Percentiles rank a stretch among this genome's conserved stretches.
phyloP scores from a whole-genome alignment of 1,284 basidiomycete species.

The Irpex rosettiformis region DNA sequence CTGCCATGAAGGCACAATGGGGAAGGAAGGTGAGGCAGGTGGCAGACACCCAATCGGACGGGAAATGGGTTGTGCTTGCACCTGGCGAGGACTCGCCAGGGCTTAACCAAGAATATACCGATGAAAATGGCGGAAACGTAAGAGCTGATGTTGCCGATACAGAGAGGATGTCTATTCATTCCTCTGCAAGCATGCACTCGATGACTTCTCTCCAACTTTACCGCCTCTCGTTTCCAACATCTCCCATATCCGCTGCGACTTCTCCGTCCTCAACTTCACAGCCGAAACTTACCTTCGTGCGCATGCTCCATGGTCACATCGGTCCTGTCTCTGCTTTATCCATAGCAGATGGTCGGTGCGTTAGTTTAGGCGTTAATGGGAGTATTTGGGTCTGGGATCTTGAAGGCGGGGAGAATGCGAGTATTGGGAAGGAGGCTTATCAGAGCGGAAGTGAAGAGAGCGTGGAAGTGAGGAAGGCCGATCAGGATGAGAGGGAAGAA shows the following conservation, averaged over 20 bases:
- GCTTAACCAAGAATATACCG: background rate
- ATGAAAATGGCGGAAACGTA: background rate
- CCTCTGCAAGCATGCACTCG: conserved; percentile 39
- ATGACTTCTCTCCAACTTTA: conserved; percentile 66
- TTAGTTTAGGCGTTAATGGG: conserved; percentile 66
- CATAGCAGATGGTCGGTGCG: conserved; percentile 75
- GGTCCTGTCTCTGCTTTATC: conserved; percentile 65
- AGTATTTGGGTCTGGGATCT: conserved; percentile 83
- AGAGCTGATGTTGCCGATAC: conserved; percentile 6
- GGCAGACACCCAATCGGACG: conserved; percentile 71
- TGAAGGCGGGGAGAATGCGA: conserved; percentile 61
- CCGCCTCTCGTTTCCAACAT: conserved; percentile 56
- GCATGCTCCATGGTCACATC: conserved; percentile 62
- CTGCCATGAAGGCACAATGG: conserved; percentile 70
- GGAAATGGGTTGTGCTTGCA: conserved; percentile 79
- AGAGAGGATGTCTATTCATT: conserved; percentile 19
- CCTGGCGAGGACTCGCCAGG: conserved; percentile 38
- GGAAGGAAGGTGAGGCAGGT: conserved; percentile 64
- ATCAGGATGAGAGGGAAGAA: conserved; percentile 11
- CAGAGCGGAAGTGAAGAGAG: conserved; percentile 42
- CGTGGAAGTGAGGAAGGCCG: conserved; percentile 41
- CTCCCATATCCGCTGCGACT: conserved; percentile 40
- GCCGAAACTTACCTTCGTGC: conserved; percentile 68
- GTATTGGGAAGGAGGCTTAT: conserved; percentile 81
- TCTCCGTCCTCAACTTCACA: conserved; percentile 33